phyloP scores from a whole-genome alignment of 208 protist species.

The Wallacemonas sp. region DNA sequence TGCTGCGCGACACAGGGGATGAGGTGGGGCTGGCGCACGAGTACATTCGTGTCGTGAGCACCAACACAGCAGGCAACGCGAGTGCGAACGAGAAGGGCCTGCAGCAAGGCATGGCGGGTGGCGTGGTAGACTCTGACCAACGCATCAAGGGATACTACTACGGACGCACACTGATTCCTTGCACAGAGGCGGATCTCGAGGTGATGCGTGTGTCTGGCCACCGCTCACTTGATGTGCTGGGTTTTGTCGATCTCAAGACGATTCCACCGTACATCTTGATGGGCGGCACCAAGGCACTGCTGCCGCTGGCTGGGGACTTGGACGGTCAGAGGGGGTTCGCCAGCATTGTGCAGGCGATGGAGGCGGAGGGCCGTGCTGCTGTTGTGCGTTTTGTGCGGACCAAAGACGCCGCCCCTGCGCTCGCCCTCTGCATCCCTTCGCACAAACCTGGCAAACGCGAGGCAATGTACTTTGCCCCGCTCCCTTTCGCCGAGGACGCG shows the following conservation, averaged over 20 bases:
- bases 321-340: constrained; percentile 59
- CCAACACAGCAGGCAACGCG: background rate
- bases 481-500: constrained; percentile 90
- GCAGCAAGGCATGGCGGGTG: constrained; percentile 2
- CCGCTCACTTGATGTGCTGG: constrained; percentile 70
- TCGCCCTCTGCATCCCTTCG: constrained; percentile 66
- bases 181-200: constrained; percentile 65
- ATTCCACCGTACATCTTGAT: constrained; percentile 76
- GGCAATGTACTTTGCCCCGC: constrained; percentile 61
- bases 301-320: constrained; percentile 66
- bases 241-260: constrained; percentile 59
- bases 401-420: constrained; percentile 35
- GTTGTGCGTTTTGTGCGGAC: constrained; percentile 85
- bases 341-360: constrained; percentile 76
- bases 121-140: constrained; percentile 19
- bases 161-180: constrained; percentile 79
- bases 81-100: background rate
- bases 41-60: constrained; percentile 21
- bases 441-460: constrained; percentile 16
- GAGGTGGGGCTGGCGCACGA: constrained; percentile 26
- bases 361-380: constrained; percentile 35
- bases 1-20: constrained; percentile 41
- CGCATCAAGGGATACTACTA: constrained; percentile 76
- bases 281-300: constrained; percentile 59
- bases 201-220: constrained; percentile 52